phyloP scores from a whole-genome alignment of 2,329 filamentous ascomycete genomes.

The Calonectria fujianensis region DNA sequence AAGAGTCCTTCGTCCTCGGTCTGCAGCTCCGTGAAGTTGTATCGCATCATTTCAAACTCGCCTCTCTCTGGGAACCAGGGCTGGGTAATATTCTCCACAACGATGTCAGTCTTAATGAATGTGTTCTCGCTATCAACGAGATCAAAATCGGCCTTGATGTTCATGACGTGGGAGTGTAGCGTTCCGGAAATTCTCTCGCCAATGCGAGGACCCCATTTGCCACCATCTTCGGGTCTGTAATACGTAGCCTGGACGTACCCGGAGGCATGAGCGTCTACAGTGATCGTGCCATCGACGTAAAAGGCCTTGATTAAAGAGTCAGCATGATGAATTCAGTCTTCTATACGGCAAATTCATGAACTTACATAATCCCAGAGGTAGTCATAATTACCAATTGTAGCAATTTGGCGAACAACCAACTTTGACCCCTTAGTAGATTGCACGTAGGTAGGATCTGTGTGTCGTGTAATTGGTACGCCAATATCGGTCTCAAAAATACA shows the following conservation, averaged over 20 bases:
- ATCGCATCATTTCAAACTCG: slow-evolving; percentile 59
- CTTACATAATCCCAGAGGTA: slow-evolving; percentile 67
- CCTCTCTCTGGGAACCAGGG: slow-evolving; percentile 62
- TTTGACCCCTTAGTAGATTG: slow-evolving; percentile 68
- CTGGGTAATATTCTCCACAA: slow-evolving; percentile 57
- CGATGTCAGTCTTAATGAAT: slow-evolving; percentile 56
- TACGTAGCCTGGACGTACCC: slow-evolving; percentile 71
- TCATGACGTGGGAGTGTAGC: slow-evolving; percentile 61
- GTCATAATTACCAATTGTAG: slow-evolving; percentile 74
- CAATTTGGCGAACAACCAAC: slow-evolving; percentile 67
- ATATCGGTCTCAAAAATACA: slow-evolving; percentile 41
- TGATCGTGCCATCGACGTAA: slow-evolving; percentile 70
- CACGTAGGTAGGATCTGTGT: slow-evolving; percentile 64
- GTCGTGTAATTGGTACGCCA: slow-evolving; percentile 51
- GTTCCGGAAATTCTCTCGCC: slow-evolving; percentile 54
- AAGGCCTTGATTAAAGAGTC: slow-evolving; percentile 58
- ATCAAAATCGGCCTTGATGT: slow-evolving; percentile 64
- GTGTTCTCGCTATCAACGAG: slow-evolving; percentile 58
- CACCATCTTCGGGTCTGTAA: slow-evolving; percentile 58
- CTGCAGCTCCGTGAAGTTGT: slow-evolving; percentile 55
- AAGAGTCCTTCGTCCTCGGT: slow-evolving; percentile 52
- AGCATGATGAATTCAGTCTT: background rate
- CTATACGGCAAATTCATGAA: too few species aligned
- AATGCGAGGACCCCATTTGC: slow-evolving; percentile 59
- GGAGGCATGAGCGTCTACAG: slow-evolving; percentile 70